phyloP scores from a whole-genome alignment of 2,329 filamentous ascomycete species.

The Escovopsis weberi region DNA sequence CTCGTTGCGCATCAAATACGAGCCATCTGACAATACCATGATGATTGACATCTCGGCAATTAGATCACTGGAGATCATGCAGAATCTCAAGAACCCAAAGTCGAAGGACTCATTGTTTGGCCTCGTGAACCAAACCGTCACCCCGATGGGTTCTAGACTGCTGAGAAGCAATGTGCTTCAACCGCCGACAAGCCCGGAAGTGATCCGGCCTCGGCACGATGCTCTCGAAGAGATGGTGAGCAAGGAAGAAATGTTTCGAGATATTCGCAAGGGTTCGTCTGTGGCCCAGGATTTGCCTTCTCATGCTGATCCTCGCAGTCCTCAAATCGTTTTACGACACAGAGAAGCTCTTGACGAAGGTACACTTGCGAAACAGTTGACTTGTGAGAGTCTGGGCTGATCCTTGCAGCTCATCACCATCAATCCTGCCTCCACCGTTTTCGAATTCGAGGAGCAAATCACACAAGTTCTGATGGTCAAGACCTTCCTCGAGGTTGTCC shows the following conservation, averaged over 20 bases:
- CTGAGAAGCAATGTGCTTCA: conserved; percentile 79
- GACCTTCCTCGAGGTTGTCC: conserved; percentile 57
- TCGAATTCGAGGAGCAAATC: conserved; percentile 63
- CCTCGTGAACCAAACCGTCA: conserved; percentile 69
- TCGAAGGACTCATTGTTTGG: conserved; percentile 77
- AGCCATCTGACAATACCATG: conserved; percentile 84
- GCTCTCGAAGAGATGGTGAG: conserved; percentile 69
- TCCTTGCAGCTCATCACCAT: conserved; percentile 60
- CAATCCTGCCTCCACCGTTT: conserved; percentile 48
- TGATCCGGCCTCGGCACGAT: conserved; percentile 61
- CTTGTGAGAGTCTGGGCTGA: background rate
- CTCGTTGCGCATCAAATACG: conserved; percentile 73
- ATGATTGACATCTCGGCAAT: conserved; percentile 89
- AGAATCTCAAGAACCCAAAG: conserved; percentile 64
- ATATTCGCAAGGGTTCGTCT: conserved; percentile 49
- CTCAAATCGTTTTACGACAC: conserved; percentile 63
- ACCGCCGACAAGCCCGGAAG: conserved; percentile 57
- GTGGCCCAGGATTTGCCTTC: too few species aligned
- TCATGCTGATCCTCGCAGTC: conserved; percentile 26
- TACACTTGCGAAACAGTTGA: conserved; percentile 16
- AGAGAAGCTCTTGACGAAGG: conserved; percentile 66
- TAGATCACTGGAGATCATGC: conserved; percentile 73
- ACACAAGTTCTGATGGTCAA: conserved; percentile 83
- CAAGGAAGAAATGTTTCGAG: conserved; percentile 74
- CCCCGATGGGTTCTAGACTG: conserved; percentile 76